Conservation (phyloP, 2,329 filamentous ascomycete species). For the Pseudogymnoascus sp. region DNA sequence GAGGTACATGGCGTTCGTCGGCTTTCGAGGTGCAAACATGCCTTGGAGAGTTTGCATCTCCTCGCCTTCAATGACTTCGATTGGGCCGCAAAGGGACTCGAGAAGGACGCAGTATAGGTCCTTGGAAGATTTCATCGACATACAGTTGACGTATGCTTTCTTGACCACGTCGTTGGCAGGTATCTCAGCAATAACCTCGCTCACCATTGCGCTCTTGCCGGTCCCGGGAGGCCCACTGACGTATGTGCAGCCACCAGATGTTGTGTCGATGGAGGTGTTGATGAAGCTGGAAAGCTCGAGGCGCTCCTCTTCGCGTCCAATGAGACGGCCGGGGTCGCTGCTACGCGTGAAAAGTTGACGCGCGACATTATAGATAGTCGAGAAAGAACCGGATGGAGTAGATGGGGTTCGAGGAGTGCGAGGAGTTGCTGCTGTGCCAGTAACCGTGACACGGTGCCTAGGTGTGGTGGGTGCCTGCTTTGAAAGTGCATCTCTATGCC, state of each 20-base stretch:
- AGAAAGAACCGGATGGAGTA: slow-evolving; percentile 55
- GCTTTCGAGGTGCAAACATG: slow-evolving; percentile 60
- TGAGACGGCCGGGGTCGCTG: slow-evolving; percentile 26
- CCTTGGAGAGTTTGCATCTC: slow-evolving; percentile 60
- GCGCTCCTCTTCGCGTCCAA: slow-evolving; percentile 40
- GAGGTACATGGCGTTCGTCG: slow-evolving; percentile 54
- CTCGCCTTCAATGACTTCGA: slow-evolving; percentile 55
- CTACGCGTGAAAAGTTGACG: slow-evolving; percentile 76
- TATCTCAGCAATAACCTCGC: slow-evolving; percentile 62
- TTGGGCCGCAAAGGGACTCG: slow-evolving; percentile 56
- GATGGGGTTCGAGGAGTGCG: slow-evolving; percentile 68
- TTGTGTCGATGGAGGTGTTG: slow-evolving; percentile 49
- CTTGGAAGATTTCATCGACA: slow-evolving; percentile 83
- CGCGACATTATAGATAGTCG: slow-evolving; percentile 79
- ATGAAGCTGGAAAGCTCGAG: slow-evolving; percentile 64
- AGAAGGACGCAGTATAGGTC: slow-evolving; percentile 78
- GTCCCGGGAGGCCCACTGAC: slow-evolving; percentile 94
- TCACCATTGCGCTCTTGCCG: slow-evolving; percentile 90
- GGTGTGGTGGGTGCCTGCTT: slow-evolving; percentile 67
- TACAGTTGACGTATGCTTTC: slow-evolving; percentile 85
- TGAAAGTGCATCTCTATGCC: slow-evolving; percentile 71
- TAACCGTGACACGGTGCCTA: slow-evolving; percentile 72
- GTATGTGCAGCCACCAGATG: slow-evolving; percentile 75
- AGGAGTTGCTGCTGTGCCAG: slow-evolving; percentile 67
- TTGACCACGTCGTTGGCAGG: slow-evolving; percentile 46